Base-by-base conservation (phyloP, 2,329 filamentous ascomycete genomes). In the Curvularia hawaiiensis region DNA sequence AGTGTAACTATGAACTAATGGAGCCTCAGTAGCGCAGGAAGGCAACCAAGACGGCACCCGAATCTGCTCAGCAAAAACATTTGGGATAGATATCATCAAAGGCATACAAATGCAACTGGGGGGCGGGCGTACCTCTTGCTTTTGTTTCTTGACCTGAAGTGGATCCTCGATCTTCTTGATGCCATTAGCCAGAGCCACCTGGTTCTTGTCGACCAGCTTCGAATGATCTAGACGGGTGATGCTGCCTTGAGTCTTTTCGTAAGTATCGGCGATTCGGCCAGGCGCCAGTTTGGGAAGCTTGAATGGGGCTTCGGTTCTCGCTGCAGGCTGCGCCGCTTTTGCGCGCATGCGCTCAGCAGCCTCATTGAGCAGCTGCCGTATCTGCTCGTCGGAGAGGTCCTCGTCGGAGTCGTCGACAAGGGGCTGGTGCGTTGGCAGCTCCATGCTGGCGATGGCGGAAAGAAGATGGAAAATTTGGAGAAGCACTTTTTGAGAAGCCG, bases 81-180 rank as follows among this genome's bases (percentile, higher is more conserved):
- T 85, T 88, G 85, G 87, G 85, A 87, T 83, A 78, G 82, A 83
- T 89, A 90, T 93, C 90, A 86, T 94, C 90, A 91, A 86, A 76
- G 78, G 74, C 73, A 64, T 40, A 39, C 12, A 20, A 39, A 40
- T 38, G 22, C 31, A 49, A 30, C 39, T 16, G 24, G 55, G 55
- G 55, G n/a, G 24, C 31, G 16, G 28, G 66, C 74, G 69, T 82
- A 88, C 85, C 80, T 86, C 81, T 62, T 77, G 76, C 50, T 75
- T 78, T 58, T 76, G 75, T 58, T 77, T 77, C 60, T 77, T 77
- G 71, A 80, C 66, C 40, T 74, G 71, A n/a, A 83, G 71, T 11
- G 82, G 81, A 67, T 84, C 81, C 64, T 84, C 82, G 18, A 87
- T 82, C 61, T 79, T 80, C 62, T 83, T 79, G 59, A 82, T 73